Base-by-base conservation (phyloP, 2,329 filamentous ascomycete genomes). In the Calonectria pseudoreteaudii region DNA sequence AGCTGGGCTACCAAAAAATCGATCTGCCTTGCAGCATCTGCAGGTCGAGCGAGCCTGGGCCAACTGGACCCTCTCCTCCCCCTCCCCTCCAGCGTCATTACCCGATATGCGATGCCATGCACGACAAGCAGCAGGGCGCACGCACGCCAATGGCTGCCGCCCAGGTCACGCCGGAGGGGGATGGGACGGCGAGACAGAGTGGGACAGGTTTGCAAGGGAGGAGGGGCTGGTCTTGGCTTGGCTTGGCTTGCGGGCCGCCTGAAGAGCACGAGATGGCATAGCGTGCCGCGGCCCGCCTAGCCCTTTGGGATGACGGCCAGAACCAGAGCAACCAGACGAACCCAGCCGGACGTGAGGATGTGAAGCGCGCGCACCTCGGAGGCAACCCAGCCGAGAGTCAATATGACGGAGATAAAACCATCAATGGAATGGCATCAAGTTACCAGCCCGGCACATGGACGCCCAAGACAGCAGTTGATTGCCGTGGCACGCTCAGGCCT, bases 11-110 rank as follows among this genome's bases (percentile, higher is more conserved):
- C 58, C 31, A 34, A 34, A 73, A 66, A 60, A 62, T 66, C 66
- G 71, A 73, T 73, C 71, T 56, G 66, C 66, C 69, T 41, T 74
- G 72, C 72, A 74, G 69, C 58, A 47, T 62, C 68, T 70, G 62
- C 68, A 70, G 66, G 62, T 58, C 38, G 50, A 36, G n/a, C n/a
- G 14, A 44, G 30, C 52, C 30, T 53, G 41, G 36, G 28, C 64
- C 44, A 67, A 62, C 56, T 36, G 56, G 68, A 36, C 44, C 66
- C 65, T 38, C 47, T 44, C 56, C 69, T 31, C 47, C 60, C 31
- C 31, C 26, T 28, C 60, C 38, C 62, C 60, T 50, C 41, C 67
- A 38, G 31, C 38, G 47, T 28, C 52, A 62, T 13, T 62, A 44
- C 66, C 50, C 62, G 23, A 64, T 47, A 47, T n/a, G 47, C 49